These are phyloP conservation scores for Coemansia sp. DNA, from an alignment of 192 early-diverging fungal genomes.

Conservation along the genomic window DNA sequence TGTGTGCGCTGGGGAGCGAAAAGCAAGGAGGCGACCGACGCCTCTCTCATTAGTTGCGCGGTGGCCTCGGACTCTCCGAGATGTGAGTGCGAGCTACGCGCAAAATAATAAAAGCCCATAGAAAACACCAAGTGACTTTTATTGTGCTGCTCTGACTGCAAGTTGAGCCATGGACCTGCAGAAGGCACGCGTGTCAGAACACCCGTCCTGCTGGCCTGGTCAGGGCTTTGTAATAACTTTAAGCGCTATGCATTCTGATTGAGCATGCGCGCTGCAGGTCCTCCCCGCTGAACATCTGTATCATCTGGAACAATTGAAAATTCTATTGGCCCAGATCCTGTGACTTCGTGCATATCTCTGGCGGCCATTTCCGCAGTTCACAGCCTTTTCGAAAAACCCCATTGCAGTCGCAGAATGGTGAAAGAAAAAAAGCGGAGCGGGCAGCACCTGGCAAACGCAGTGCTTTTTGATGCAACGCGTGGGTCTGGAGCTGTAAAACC, in stretches of 20 bases:
- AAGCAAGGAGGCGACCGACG: not conserved
- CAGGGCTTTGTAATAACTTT: not conserved
- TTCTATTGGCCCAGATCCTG: constrained; percentile 11
- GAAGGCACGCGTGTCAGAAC: not conserved
- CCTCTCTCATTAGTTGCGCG: not conserved
- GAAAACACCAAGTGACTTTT: not conserved
- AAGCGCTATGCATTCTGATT: not conserved
- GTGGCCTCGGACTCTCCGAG: not conserved
- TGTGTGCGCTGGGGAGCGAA: not conserved
- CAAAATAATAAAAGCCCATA: not conserved
- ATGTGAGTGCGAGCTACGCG: too few relatives aligned
- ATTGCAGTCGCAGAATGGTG: not conserved
- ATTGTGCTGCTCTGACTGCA: not conserved
- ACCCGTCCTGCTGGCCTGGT: not conserved
- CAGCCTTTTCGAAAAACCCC: not conserved
- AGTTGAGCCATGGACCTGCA: not conserved
- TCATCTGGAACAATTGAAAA: constrained; percentile 10
- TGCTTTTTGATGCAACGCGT: not conserved
- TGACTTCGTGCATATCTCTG: constrained; percentile 6
- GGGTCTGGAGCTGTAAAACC: not conserved
- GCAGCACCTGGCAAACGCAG: not conserved
- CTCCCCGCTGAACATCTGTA: not conserved
- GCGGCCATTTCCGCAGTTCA: constrained; percentile 2
- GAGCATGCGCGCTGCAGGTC: not conserved
- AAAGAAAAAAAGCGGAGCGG: not conserved